Conservation (phyloP, 2,329 filamentous ascomycete genomes). For the Aspergillus piperis region DNA sequence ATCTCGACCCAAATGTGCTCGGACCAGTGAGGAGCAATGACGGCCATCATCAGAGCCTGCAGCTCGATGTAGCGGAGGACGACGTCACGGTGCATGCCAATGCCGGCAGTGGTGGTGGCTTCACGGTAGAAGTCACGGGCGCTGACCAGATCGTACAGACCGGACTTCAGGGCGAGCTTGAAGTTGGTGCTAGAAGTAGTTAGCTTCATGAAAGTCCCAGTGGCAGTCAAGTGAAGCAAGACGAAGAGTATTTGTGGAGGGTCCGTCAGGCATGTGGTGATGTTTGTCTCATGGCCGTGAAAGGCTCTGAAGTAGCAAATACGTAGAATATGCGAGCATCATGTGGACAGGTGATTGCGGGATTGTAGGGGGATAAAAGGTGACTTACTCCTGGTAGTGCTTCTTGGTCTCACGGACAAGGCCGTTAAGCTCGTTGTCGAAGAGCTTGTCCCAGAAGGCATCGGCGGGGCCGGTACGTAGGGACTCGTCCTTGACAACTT, state of each 20-base stretch:
- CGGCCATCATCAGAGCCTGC: constrained; percentile 77
- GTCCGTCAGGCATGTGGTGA: constrained; percentile 27
- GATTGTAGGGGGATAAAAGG: not conserved
- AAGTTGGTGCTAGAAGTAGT: constrained; percentile 63
- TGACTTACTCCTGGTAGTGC: constrained; percentile 69
- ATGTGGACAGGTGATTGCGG: not conserved
- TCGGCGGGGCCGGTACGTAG: constrained; percentile 76
- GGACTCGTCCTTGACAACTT: constrained; percentile 71
- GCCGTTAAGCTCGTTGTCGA: constrained; percentile 88
- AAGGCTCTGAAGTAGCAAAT: constrained; percentile 99
- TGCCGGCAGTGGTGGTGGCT: constrained; percentile 70
- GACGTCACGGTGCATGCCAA: constrained; percentile 84
- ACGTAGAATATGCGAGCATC: constrained; percentile 60
- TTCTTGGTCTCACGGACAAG: constrained; percentile 75
- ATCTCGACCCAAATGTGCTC: constrained; percentile 95
- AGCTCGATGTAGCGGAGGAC: constrained; percentile 80
- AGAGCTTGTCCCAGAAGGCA: constrained; percentile 82
- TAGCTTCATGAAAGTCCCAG: constrained; percentile 11
- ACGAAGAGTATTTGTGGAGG: not conserved
- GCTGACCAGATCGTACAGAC: constrained; percentile 86
- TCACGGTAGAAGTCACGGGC: constrained; percentile 91
- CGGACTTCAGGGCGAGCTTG: constrained; percentile 82
- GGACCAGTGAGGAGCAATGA: constrained; percentile 89
- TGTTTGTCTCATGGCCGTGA: constrained; percentile 92
- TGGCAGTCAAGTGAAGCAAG: not conserved